These are phyloP conservation scores for Marasmius fiardii DNA, from an alignment of 1,284 basidiomycete genomes.

Conservation along the genomic window DNA sequence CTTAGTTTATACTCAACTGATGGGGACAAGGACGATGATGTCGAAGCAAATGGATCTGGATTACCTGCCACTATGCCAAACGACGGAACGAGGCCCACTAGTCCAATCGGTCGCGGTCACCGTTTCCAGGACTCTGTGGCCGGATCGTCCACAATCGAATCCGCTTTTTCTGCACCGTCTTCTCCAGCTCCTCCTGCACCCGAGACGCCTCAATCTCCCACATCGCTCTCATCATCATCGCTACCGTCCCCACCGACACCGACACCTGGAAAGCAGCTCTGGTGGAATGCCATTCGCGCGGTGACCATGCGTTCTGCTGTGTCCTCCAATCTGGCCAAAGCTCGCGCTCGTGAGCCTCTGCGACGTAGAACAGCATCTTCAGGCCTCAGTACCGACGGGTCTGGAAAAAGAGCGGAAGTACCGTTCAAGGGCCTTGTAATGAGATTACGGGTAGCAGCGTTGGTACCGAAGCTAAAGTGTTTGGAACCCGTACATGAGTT, in stretches of 20 bases:
- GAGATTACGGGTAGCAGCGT: constrained; percentile 49
- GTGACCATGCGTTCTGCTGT: constrained; percentile 27
- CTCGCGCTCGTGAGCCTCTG: constrained; percentile 18
- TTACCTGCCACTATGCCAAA: constrained; percentile 4
- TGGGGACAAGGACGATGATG: constrained; percentile 2
- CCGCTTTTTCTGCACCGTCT: neutral
- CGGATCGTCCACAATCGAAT: neutral
- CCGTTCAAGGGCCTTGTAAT: constrained; percentile 35
- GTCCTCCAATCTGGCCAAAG: constrained; percentile 18
- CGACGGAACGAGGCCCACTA: neutral
- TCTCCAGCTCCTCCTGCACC: neutral
- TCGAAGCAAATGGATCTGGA: constrained; percentile 7
- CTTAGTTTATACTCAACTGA: constrained; percentile 6
- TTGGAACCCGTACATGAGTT: constrained; percentile 59
- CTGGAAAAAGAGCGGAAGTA: constrained; percentile 22
- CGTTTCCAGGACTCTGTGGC: constrained; percentile 4
- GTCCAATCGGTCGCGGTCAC: neutral
- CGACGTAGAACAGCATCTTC: constrained; percentile 47
- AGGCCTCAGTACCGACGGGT: neutral
- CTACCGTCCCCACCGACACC: neutral
- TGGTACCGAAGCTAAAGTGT: constrained; percentile 56
- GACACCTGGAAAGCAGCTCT: constrained; percentile 21
- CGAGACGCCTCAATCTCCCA: neutral
- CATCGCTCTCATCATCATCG: neutral
- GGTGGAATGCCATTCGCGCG: constrained; percentile 27